phyloP scores from a whole-genome alignment of 192 early-diverging fungal species.

The Coemansia sp. region DNA sequence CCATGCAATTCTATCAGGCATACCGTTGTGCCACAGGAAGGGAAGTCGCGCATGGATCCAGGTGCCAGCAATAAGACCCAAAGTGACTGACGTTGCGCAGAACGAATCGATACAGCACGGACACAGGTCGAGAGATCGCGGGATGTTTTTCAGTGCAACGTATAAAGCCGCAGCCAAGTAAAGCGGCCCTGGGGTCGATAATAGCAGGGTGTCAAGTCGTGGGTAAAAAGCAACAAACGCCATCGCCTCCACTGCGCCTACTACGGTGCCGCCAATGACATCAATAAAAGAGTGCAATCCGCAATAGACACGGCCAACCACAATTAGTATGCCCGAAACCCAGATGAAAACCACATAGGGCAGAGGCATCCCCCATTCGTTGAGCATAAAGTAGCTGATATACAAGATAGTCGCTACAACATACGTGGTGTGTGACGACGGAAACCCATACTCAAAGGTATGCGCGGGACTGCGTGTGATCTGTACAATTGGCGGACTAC shows the following conservation, averaged over 20 bases:
- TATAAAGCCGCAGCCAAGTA: conserved; percentile 25
- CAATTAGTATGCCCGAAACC: conserved; percentile 54
- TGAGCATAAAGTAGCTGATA: conserved; percentile 28
- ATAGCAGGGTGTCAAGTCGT: conserved; percentile 23
- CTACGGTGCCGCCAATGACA: conserved; percentile 62
- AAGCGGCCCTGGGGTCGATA: conserved; percentile 36
- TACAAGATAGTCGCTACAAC: conserved; percentile 69
- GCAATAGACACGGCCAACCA: conserved; percentile 74
- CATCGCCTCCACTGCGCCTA: conserved; percentile 61
- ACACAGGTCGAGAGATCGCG: conserved; percentile 42
- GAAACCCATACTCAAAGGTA: conserved; percentile 87
- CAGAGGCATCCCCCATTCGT: conserved; percentile 16
- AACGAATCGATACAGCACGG: conserved; percentile 51
- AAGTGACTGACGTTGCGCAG: conserved; percentile 40
- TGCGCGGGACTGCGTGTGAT: conserved; percentile 63
- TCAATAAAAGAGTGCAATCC: conserved; percentile 87
- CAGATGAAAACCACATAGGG: conserved; percentile 52
- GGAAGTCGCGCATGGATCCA: conserved; percentile 43
- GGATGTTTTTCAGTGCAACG: conserved; percentile 24
- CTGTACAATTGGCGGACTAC: conserved; percentile 70
- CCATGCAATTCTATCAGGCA: conserved; percentile 37
- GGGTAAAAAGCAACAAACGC: conserved; percentile 28
- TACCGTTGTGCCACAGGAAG: conserved; percentile 29
- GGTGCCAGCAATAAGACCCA: conserved; percentile 32
- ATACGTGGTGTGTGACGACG: conserved; percentile 85